A percentile compares a stretch with the other conserved stretches of the same genome.
Conservation (phyloP, 805 yeast genomes). For the Phaffomyces antillensis region DNA sequence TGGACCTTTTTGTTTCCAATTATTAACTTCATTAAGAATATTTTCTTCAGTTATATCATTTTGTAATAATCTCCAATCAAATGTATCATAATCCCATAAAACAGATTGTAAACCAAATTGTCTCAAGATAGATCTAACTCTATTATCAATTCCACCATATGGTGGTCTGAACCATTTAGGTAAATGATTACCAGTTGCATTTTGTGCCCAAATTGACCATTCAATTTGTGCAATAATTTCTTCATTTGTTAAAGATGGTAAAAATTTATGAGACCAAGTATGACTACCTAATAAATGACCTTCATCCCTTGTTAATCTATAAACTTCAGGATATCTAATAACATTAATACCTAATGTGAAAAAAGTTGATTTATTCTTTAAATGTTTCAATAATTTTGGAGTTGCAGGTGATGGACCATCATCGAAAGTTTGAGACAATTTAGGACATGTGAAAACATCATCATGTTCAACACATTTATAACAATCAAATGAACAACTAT, state of each 20-base stretch:
- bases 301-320: conserved; percentile 40
- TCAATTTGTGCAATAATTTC: conserved; percentile 81
- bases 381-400: conserved; percentile 43
- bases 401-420: conserved; percentile 89
- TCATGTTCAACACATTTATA: conserved; percentile 66
- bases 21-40: conserved; percentile 47
- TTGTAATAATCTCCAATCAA: conserved; percentile 76
- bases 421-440: conserved; percentile 82
- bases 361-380: conserved; percentile 61
- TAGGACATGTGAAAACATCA: conserved; percentile 70
- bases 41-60: conserved; percentile 43
- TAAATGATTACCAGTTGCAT: conserved; percentile 79
- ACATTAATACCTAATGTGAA: conserved; percentile 82
- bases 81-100: conserved; percentile 86
- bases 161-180: conserved; percentile 98
- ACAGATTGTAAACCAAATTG: conserved; percentile 85
- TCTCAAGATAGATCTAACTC: conserved; percentile 71
- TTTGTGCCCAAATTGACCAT: conserved; percentile 98
- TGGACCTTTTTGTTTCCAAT: conserved; percentile 37
- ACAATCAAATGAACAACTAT: conserved; percentile 81
- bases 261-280: conserved; percentile 86
- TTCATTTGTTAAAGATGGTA: conserved; percentile 74
- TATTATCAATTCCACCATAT: conserved; percentile 87
- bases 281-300: conserved; percentile 87
- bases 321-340: conserved; percentile 68